Conservation (phyloP, 345 rosid genomes). For the Acer negundo region DNA sequence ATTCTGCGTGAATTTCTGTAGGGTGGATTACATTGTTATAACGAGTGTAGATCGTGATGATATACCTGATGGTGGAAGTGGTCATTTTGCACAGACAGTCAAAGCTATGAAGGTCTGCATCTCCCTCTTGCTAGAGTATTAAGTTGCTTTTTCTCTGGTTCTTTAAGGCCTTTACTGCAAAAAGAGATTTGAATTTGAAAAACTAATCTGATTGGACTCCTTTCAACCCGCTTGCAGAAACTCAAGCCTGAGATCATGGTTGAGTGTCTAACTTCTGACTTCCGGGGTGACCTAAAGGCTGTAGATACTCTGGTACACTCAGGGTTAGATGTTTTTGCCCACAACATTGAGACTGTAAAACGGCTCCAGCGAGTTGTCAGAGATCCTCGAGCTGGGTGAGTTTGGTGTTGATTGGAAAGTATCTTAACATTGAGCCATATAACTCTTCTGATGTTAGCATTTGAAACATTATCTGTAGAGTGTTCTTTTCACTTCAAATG, state of each 20-base stretch:
- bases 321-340: slow-evolving; percentile 95
- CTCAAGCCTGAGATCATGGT: slow-evolving; percentile 93
- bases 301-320: slow-evolving; percentile 76
- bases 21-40: slow-evolving; percentile 95
- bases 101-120: slow-evolving; percentile 78
- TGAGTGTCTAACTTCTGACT: slow-evolving; percentile 97
- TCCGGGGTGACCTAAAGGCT: slow-evolving; percentile 86
- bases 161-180: neutral
- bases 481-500: neutral
- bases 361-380: slow-evolving; percentile 93
- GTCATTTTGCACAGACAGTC: slow-evolving; percentile 95
- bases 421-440: neutral
- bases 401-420: slow-evolving; percentile 1
- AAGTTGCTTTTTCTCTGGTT: slow-evolving; percentile 9
- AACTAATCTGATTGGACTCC: slow-evolving; percentile 13
- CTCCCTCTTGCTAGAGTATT: neutral
- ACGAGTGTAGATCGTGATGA: slow-evolving; percentile 99
- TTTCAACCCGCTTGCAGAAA: slow-evolving; percentile 46
- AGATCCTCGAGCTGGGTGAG: slow-evolving; percentile 98
- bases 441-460: neutral
- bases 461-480: neutral
- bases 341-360: slow-evolving; percentile 92
- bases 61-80: slow-evolving; percentile 97
- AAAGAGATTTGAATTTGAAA: slow-evolving; percentile 4
- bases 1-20: slow-evolving; percentile 29